phyloP scores from a whole-genome alignment of 208 protist species.

The Wallacemonas sp. region DNA sequence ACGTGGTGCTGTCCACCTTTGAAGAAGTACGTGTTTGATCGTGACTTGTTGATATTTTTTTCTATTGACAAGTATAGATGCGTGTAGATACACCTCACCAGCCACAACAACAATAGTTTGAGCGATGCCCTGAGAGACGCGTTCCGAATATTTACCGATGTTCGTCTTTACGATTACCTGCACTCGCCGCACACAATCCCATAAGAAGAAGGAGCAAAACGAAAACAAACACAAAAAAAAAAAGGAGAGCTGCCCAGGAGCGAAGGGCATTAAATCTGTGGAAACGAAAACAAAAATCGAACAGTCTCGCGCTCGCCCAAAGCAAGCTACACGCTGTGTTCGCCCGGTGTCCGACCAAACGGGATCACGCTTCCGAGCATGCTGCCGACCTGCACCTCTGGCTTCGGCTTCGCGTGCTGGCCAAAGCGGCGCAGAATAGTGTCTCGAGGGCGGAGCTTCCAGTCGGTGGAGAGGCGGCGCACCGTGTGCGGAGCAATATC shows the following conservation, averaged over 20 bases:
- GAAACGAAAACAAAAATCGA: conserved; percentile 1
- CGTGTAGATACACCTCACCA: no score
- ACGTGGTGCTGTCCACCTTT: no score
- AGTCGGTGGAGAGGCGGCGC: conserved; percentile 63
- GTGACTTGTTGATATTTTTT: no score
- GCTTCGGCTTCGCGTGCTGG: conserved; percentile 49
- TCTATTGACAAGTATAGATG: no score
- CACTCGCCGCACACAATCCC: background rate
- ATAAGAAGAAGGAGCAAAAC: background rate
- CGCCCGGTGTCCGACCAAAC: conserved; percentile 78
- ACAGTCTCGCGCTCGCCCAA: background rate
- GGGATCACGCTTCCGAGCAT: conserved; percentile 81
- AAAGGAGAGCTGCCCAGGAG: background rate
- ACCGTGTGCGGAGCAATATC: conserved; percentile 65
- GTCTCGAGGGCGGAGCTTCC: conserved; percentile 76
- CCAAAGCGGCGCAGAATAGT: conserved; percentile 76
- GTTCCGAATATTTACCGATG: no score
- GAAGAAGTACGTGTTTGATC: no score
- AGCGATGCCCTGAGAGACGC: no score
- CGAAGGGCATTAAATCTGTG: background rate
- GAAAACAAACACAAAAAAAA: conserved; percentile 14
- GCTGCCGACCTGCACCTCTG: conserved; percentile 57
- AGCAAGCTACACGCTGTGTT: conserved; percentile 47
- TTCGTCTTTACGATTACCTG: no score
- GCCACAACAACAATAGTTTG: no score